Conservation (phyloP, 495 filamentous ascomycete species). For the Rostrohypoxylon terebratum region DNA sequence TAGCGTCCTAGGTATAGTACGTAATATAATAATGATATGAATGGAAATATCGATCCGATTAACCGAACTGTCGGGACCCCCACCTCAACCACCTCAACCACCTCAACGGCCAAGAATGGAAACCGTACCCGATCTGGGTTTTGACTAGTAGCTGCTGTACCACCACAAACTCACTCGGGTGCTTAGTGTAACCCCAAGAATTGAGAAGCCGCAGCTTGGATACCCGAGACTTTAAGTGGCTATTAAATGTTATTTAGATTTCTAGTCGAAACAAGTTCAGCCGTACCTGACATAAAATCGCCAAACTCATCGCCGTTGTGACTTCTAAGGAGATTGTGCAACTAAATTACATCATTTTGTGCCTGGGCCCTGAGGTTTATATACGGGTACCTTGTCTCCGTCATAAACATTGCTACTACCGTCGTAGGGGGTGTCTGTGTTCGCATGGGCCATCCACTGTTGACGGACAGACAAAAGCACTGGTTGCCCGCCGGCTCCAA, state of each 20-base stretch:
- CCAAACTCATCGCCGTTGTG: not conserved
- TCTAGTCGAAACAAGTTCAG: not conserved
- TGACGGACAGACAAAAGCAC: constrained; percentile 49
- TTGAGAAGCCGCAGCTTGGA: too few relatives aligned
- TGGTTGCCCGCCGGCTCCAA: constrained; percentile 57
- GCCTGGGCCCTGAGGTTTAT: constrained; percentile 38
- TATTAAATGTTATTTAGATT: too few relatives aligned
- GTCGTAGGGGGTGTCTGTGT: constrained; percentile 59
- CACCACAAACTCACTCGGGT: not conserved
- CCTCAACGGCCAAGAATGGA: not conserved
- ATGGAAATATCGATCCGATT: not conserved
- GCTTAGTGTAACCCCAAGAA: too few relatives aligned
- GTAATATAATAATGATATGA: too few relatives aligned
- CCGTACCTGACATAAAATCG: not conserved
- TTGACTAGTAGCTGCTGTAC: too few relatives aligned
- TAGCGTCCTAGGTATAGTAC: too few relatives aligned
- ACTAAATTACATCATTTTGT: constrained; percentile 4
- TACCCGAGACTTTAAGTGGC: too few relatives aligned
- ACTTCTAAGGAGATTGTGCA: not conserved
- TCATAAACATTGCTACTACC: constrained; percentile 60
- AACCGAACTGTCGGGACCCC: not conserved
- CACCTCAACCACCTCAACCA: too few relatives aligned
- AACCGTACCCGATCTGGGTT: not conserved
- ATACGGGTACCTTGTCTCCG: constrained; percentile 47
- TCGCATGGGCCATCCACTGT: constrained; percentile 45